These are phyloP conservation scores for Boeremia lycopersici DNA, from an alignment of 2,329 filamentous ascomycete genomes.

Conservation along the genomic window DNA sequence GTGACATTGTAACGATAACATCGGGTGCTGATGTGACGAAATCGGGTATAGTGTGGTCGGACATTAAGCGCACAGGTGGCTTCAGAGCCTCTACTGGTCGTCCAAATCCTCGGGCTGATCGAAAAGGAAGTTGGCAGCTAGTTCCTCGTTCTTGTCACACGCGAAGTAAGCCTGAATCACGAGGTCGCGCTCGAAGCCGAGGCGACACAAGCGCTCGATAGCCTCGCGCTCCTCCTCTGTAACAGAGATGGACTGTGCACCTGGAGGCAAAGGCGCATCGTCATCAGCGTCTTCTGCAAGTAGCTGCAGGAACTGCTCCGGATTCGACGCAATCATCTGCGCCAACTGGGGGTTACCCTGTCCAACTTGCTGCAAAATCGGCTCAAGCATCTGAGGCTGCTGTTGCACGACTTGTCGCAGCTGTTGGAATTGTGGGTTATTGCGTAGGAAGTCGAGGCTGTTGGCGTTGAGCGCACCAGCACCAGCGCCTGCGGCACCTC, in stretches of 20 bases:
- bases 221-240: slow-evolving; percentile 96
- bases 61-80: slow-evolving; percentile 26
- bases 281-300: slow-evolving; percentile 87
- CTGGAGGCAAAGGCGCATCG: slow-evolving; percentile 83
- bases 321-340: slow-evolving; percentile 87
- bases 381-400: slow-evolving; percentile 97
- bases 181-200: slow-evolving; percentile 90
- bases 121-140: slow-evolving; percentile 97
- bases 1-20: slow-evolving; percentile 32
- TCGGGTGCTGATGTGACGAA: slow-evolving; percentile 24
- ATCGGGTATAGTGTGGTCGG: slow-evolving; percentile 31
- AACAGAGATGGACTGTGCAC: slow-evolving; percentile 85
- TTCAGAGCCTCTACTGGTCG: slow-evolving; percentile 43
- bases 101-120: slow-evolving; percentile 92
- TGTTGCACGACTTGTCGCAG: slow-evolving; percentile 96
- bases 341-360: slow-evolving; percentile 94
- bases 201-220: slow-evolving; percentile 90
- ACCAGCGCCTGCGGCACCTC: slow-evolving; percentile 58
- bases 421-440: slow-evolving; percentile 98
- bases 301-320: slow-evolving; percentile 89
- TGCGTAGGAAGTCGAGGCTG: slow-evolving; percentile 90
- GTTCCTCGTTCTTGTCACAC: slow-evolving; percentile 98
- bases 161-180: slow-evolving; percentile 99
- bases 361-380: slow-evolving; percentile 93
- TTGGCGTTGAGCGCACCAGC: slow-evolving; percentile 63